Percentiles rank a stretch among this genome's conserved stretches.
Conservation (phyloP, 768 basidiomycete species). For the Leccinum olivaceopallidum region DNA sequence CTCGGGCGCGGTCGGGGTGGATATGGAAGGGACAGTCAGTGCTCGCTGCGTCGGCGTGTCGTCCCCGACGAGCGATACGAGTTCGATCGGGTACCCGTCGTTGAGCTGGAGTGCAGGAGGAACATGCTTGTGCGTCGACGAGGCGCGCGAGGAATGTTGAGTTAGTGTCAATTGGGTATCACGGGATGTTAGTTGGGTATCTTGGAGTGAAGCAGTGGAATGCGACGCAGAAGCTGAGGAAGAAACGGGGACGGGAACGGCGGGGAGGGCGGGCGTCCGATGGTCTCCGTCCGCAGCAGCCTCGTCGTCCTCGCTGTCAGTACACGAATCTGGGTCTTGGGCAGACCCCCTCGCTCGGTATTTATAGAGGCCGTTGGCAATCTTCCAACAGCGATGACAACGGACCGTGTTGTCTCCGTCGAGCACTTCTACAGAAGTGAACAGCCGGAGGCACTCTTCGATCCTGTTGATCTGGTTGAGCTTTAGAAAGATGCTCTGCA, state of each 20-base stretch:
- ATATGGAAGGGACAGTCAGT: constrained; percentile 54
- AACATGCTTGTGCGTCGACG: constrained; percentile 19
- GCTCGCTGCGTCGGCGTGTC: constrained; percentile 37
- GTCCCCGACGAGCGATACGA: constrained; percentile 11
- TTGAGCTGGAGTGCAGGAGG: constrained; percentile 34
- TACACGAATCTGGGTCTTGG: constrained; percentile 31
- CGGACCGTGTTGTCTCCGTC: constrained; percentile 96
- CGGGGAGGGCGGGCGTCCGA: constrained; percentile 32
- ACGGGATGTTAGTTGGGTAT: constrained; percentile 26
- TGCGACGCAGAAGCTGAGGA: constrained; percentile 18
- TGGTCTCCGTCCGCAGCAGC: constrained; percentile 21
- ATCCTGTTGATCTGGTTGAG: constrained; percentile 28
- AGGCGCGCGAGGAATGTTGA: constrained; percentile 4
- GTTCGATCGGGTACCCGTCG: constrained; percentile 21
- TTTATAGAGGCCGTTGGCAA: constrained; percentile 65
- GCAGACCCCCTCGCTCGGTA: constrained; percentile 24
- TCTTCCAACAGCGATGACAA: constrained; percentile 93
- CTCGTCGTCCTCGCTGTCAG: constrained; percentile 33
- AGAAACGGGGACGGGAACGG: constrained; percentile 2
- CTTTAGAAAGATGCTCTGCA: constrained; percentile 30
- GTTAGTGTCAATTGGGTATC: constrained; percentile 26
- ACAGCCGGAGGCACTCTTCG: constrained; percentile 82
- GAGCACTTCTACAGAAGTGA: constrained; percentile 91
- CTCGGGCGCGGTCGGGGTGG: constrained; percentile 46
- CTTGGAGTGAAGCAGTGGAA: constrained; percentile 42